phyloP scores from a whole-genome alignment of 371 early-diverging fungal genomes.

The Mortierella sp. region DNA sequence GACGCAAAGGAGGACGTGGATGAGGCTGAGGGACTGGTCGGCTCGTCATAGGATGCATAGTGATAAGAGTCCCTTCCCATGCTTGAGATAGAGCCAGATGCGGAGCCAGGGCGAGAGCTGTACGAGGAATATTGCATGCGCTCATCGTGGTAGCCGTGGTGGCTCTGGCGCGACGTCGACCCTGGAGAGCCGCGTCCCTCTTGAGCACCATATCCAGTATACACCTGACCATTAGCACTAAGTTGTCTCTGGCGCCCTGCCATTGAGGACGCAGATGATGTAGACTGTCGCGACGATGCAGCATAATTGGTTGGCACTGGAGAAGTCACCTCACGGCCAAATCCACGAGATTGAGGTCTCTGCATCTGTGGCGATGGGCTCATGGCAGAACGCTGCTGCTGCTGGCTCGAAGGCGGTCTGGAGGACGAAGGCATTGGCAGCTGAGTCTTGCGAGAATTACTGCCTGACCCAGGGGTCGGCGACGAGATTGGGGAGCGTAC shows the following conservation, averaged over 20 bases:
- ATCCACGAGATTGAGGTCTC: constrained; percentile 20
- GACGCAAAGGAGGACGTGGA: constrained; percentile 25
- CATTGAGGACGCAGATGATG: constrained; percentile 2
- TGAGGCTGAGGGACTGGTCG: constrained; percentile 33
- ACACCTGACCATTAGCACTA: constrained; percentile 16
- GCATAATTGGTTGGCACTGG: constrained; percentile 23
- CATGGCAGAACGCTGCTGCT: constrained; percentile 11
- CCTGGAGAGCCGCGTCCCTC: constrained; percentile 12
- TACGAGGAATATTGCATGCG: constrained; percentile 7
- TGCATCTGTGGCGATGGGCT: constrained; percentile 32
- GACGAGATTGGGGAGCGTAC: constrained; percentile 16
- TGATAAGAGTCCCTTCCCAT: constrained; percentile 31
- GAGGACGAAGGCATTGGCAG: constrained; percentile 28
- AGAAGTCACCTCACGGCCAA: constrained; percentile 30
- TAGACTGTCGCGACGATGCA: background rate
- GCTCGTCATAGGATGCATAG: constrained; percentile 35
- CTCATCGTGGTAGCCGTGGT: constrained; percentile 18
- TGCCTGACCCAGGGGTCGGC: constrained; percentile 2
- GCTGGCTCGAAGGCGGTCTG: background rate
- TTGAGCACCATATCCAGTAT: constrained; percentile 16
- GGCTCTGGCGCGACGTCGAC: constrained; percentile 13
- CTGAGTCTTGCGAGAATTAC: constrained; percentile 19
- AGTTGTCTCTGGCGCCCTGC: constrained; percentile 27
- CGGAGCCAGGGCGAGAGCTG: constrained; percentile 34
- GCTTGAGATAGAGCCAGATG: constrained; percentile 26